phyloP scores from a whole-genome alignment of 345 rosid genomes.

The Rhodamnia rubescens region DNA sequence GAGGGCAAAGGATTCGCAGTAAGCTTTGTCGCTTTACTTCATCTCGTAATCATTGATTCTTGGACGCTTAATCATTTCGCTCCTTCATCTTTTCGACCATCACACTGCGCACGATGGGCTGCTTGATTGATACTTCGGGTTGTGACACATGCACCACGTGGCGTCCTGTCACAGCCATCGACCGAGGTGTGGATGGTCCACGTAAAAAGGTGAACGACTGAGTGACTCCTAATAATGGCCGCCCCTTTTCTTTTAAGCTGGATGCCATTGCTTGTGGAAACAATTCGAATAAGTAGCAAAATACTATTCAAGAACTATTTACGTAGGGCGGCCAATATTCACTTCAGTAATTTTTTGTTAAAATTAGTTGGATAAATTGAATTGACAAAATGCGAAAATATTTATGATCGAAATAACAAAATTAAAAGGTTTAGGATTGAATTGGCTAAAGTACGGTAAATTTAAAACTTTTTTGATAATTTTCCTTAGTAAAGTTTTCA shows the following conservation, averaged over 20 bases:
- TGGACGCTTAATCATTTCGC: not conserved
- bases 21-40: conserved; percentile 18
- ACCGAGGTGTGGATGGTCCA: not conserved
- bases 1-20: conserved; percentile 66
- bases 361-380: no score
- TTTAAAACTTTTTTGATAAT: no score
- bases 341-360: no score
- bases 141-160: not conserved
- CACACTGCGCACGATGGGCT: not conserved
- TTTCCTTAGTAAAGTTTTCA: not conserved
- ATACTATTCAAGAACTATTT: no score
- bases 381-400: no score
- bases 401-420: no score
- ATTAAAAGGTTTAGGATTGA: no score
- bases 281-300: not conserved
- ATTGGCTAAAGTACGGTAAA: rapidly evolving
- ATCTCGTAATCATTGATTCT: not conserved
- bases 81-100: not conserved
- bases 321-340: rapidly evolving
- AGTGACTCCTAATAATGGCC: not conserved
- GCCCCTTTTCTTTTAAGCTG: not conserved
- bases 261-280: not conserved
- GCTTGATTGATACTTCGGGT: not conserved
- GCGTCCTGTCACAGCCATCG: not conserved
- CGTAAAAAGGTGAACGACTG: not conserved